A percentile compares a stretch with the other conserved stretches of the same genome.
phyloP scores from a whole-genome alignment of 768 basidiomycete genomes.

The Amanita subjunquillea region DNA sequence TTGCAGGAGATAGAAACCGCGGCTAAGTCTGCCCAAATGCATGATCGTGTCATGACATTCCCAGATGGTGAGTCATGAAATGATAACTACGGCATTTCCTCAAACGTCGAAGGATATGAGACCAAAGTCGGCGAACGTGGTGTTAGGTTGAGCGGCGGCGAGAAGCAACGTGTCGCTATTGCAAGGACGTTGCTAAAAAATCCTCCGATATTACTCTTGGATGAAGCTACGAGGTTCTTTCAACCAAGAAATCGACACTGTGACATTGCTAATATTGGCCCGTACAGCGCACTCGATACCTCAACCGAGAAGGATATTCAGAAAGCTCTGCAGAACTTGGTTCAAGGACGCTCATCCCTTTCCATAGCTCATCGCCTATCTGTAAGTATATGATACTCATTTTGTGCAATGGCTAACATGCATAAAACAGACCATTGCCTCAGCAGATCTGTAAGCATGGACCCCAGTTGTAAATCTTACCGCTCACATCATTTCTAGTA shows the following conservation, averaged over 20 bases:
- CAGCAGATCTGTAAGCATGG: constrained; percentile 43
- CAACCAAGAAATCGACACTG: not conserved
- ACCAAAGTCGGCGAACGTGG: constrained; percentile 90
- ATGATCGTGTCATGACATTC: constrained; percentile 77
- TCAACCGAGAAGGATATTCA: constrained; percentile 88
- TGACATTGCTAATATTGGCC: constrained; percentile 1
- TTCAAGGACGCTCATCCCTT: constrained; percentile 61
- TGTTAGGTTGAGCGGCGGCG: constrained; percentile 75
- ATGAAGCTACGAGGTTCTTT: constrained; percentile 63
- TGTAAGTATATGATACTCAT: constrained; percentile 28
- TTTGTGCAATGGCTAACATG: constrained; percentile 11
- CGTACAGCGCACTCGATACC: constrained; percentile 69
- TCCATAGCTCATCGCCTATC: constrained; percentile 77
- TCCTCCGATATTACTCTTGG: constrained; percentile 70
- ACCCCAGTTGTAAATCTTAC: not conserved
- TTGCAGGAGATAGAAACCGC: constrained; percentile 71
- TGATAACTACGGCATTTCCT: constrained; percentile 1
- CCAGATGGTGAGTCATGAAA: constrained; percentile 42
- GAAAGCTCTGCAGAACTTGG: constrained; percentile 73
- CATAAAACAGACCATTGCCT: constrained; percentile 37
- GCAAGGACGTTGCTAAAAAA: constrained; percentile 82
- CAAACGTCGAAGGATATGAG: constrained; percentile 41
- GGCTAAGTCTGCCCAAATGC: constrained; percentile 78
- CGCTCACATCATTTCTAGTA: constrained; percentile 32
- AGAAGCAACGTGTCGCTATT: constrained; percentile 85